phyloP scores from a whole-genome alignment of 345 rosid genomes.

The Eucalyptus globulus region DNA sequence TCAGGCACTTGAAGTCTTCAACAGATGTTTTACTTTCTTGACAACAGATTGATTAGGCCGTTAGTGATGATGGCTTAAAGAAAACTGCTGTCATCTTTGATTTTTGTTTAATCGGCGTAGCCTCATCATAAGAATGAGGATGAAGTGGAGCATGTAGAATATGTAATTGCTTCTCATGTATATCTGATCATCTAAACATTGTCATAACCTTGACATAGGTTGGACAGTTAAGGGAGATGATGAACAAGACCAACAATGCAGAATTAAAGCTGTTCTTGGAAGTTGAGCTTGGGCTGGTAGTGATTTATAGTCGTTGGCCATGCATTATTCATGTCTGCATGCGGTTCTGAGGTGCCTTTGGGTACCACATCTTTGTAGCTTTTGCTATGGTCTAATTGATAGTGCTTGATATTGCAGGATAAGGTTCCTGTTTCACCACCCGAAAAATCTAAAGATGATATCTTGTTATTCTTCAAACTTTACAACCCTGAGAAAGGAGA shows the following conservation, averaged over 20 bases:
- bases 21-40: not conserved
- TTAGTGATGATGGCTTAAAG: not conserved
- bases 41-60: not conserved
- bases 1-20: not conserved
- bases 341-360: not conserved
- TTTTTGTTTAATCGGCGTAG: not conserved
- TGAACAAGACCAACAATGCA: slow-evolving; percentile 65
- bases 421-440: slow-evolving; percentile 46
- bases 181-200: not conserved
- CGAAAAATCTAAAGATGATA: slow-evolving; percentile 66
- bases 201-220: slow-evolving; percentile 32
- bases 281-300: slow-evolving; percentile 72
- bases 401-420: slow-evolving; percentile 38
- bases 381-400: not conserved
- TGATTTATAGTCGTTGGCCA: not conserved
- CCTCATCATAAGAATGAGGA: not conserved
- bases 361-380: not conserved
- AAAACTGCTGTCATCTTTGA: not conserved
- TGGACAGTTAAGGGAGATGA: slow-evolving; percentile 81
- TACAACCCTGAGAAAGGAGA: slow-evolving; percentile 75
- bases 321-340: not conserved
- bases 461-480: slow-evolving; percentile 83
- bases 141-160: not conserved
- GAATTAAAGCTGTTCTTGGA: slow-evolving; percentile 88
- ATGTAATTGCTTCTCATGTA: not conserved